Base-by-base conservation (phyloP, 768 basidiomycete genomes). In the Daedaleopsis nitida region DNA sequence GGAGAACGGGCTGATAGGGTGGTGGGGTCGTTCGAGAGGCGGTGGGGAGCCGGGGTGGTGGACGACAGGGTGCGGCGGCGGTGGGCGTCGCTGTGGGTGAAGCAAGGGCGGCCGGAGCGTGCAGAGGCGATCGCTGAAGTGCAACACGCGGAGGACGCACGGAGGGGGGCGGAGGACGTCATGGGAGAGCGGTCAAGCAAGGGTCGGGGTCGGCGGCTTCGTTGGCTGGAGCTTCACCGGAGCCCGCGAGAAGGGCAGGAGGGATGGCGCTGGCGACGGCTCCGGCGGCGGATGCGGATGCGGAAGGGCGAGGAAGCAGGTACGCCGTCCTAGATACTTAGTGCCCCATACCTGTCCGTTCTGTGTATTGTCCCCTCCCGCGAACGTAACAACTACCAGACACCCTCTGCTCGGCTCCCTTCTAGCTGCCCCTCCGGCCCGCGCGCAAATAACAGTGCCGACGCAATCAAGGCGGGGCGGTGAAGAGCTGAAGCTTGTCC, bases 21-120 rank as follows among this genome's bases (percentile, higher is more conserved):
- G 34, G 67, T 85, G 24, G 65, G 65, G 45, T 66, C 70, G 47
- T 90, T 86, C 70, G 76, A 76, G 65, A 69, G 69, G 55, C 75
- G 77, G 65, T 91, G 86, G 86, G 89, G 89, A 3, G 57, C 72
- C 19, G 71, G 70, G 24, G 74, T 87, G 6, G 82, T 82, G 65
- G 84, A 88, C 73, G 76, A 79, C 54, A 75, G 78, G 21, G 88
- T 91, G 21, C 80, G 82, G 67, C 81, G 85, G 59, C 83, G 86
- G 44, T 72, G 91, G 55, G 80, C 80, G 6, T 73, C 71, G 44
- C 75, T 88, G 50, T 89, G 88, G 34, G 67, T 87, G 57, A 88
- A 86, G 70, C 84, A 91, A 74, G 59, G 66, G 6, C 45, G 55
- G 1, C 11, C 38, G 2, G 47, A 14, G 11, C 52, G 59, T n/a